These are phyloP conservation scores for Neurospora africana DNA, from an alignment of 495 filamentous ascomycete genomes.

Conservation along the genomic window DNA sequence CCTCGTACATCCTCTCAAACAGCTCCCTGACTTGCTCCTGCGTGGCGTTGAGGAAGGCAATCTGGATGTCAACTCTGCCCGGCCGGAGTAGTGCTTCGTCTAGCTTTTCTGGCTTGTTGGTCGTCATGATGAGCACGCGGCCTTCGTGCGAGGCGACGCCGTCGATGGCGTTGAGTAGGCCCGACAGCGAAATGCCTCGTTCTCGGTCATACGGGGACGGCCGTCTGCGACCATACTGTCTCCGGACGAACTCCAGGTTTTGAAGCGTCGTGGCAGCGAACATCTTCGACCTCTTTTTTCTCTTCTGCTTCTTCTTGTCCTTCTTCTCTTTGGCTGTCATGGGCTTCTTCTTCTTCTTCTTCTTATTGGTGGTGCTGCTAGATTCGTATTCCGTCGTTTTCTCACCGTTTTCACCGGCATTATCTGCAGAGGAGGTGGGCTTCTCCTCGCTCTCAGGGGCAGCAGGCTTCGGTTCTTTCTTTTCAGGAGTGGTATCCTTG, in stretches of 20 bases:
- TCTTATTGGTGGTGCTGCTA: conserved; percentile 3
- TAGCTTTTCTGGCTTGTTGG: conserved; percentile 63
- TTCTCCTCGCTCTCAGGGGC: neutral
- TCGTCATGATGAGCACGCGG: conserved; percentile 74
- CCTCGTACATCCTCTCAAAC: conserved; percentile 63
- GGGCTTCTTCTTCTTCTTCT: conserved; percentile 10
- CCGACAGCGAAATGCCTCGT: conserved; percentile 57
- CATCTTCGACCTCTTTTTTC: conserved; percentile 26
- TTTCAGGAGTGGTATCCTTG: neutral
- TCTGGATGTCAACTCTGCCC: conserved; percentile 63
- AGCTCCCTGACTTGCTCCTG: conserved; percentile 51
- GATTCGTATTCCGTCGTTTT: neutral
- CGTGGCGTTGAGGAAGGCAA: conserved; percentile 58
- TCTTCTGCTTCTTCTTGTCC: conserved; percentile 8
- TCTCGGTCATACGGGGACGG: conserved; percentile 7
- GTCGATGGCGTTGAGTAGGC: conserved; percentile 74
- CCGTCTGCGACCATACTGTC: neutral
- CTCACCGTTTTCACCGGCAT: neutral
- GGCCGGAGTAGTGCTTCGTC: conserved; percentile 68
- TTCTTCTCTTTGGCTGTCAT: neutral
- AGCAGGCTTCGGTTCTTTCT: neutral
- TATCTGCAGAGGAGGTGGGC: neutral
- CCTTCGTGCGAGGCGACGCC: conserved; percentile 76
- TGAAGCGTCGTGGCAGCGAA: conserved; percentile 6
- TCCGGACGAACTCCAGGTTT: neutral